Evolutionary conservation across 2,329 filamentous ascomycete species (phyloP).

Genomic region (Dactylellina drechsleri): DNA sequence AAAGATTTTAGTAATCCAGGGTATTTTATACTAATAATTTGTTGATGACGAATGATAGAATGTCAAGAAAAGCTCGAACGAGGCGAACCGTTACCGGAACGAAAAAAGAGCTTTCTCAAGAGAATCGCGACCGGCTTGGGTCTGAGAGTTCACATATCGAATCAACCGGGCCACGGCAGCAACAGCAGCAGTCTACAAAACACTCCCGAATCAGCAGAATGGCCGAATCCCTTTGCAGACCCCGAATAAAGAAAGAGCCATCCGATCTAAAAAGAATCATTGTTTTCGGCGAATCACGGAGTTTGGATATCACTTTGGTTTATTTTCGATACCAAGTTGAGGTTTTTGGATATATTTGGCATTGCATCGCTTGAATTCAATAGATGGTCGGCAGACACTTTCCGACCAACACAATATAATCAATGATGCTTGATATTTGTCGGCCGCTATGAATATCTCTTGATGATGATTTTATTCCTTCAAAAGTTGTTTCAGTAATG

Average conservation of each 20-base stretch:
- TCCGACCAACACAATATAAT: too few species aligned
- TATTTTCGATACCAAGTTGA: too few species aligned
- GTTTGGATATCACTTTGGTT: too few species aligned
- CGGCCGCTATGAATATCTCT: too few species aligned
- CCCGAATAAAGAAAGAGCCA: conserved; percentile 8
- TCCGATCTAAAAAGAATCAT: too few species aligned
- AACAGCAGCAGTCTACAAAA: conserved; percentile 13
- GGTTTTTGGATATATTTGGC: too few species aligned
- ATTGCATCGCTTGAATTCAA: too few species aligned
- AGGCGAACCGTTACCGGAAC: conserved; percentile 18
- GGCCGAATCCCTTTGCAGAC: conserved; percentile 37
- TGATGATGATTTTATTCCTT: too few species aligned
- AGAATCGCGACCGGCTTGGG: conserved; percentile 36
- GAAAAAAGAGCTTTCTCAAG: conserved; percentile 37
- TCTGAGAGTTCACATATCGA: conserved; percentile 13
- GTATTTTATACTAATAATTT: neutral
- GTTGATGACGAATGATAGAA: conserved; percentile 4
- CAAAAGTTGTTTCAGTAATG: too few species aligned
- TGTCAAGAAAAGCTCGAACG: conserved; percentile 42
- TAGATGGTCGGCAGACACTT: too few species aligned
- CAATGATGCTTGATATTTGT: too few species aligned
- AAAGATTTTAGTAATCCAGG: neutral
- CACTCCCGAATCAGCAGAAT: conserved; percentile 20
- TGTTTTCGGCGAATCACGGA: too few species aligned
- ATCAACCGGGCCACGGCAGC: neutral